Conservation (phyloP, 306 rosid genomes). For the Calophaca sinica region DNA sequence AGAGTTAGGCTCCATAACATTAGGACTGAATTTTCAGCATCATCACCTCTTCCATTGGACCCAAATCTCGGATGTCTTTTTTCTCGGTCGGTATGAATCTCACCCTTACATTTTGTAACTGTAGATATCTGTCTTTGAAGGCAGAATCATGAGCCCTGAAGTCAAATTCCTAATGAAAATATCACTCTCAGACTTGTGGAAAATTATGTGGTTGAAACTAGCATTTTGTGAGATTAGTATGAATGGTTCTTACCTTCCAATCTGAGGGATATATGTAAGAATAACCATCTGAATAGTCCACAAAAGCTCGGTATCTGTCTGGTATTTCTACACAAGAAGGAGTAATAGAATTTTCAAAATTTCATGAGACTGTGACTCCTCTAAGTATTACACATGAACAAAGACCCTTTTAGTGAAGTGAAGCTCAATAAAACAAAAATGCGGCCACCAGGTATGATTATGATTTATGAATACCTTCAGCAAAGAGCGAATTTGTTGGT, state of each 20-base stretch:
- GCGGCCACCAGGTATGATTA: neutral
- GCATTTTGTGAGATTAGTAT: constrained; percentile 6
- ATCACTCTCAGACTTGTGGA: constrained; percentile 17
- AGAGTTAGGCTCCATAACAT: neutral
- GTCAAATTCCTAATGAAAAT: constrained; percentile 78
- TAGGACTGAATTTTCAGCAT: neutral
- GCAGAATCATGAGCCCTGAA: constrained; percentile 97
- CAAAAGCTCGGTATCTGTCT: constrained; percentile 70
- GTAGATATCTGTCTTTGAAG: constrained; percentile 81
- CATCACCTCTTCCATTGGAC: constrained; percentile 87
- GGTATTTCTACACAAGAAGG: constrained; percentile 64
- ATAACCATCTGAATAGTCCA: constrained; percentile 85
- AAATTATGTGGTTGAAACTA: constrained; percentile 6
- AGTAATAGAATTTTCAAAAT: constrained; percentile 8
- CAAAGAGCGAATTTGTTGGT: constrained; percentile 62
- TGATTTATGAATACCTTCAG: constrained; percentile 68
- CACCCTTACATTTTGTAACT: constrained; percentile 90
- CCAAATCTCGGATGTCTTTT: constrained; percentile 84
- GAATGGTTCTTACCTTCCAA: constrained; percentile 78
- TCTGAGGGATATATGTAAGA: constrained; percentile 85
- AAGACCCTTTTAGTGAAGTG: neutral
- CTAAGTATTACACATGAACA: constrained; percentile 1
- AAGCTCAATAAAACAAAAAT: neutral
- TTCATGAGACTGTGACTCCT: neutral
- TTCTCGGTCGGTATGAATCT: constrained; percentile 88